These are phyloP conservation scores for Phaeosphaeria sp. DNA, from an alignment of 2,329 filamentous ascomycete genomes.

Conservation along the genomic window DNA sequence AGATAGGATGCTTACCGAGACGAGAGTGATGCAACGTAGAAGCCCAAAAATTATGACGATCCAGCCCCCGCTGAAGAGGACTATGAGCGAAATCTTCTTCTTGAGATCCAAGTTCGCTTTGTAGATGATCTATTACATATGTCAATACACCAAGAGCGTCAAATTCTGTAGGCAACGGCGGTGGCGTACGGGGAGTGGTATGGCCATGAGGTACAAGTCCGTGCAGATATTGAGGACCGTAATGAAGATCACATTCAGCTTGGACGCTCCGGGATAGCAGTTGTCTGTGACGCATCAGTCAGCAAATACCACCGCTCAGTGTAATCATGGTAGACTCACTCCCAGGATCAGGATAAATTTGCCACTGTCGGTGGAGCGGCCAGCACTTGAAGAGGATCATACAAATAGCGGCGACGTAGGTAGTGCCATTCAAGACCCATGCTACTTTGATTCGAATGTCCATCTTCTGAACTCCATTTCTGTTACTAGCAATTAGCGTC, in stretches of 20 bases:
- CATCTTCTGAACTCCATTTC: constrained; percentile 14
- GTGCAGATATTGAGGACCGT: constrained; percentile 60
- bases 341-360: constrained; percentile 65
- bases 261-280: constrained; percentile 16
- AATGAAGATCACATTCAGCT: constrained; percentile 29
- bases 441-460: constrained; percentile 52
- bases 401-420: constrained; percentile 58
- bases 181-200: constrained; percentile 55
- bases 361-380: constrained; percentile 63
- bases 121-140: constrained; percentile 54
- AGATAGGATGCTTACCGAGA: constrained; percentile 3
- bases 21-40: constrained; percentile 48
- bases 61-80: constrained; percentile 63
- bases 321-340: constrained; percentile 46
- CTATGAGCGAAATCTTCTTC: constrained; percentile 60
- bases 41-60: constrained; percentile 64
- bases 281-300: constrained; percentile 8
- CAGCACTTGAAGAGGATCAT: constrained; percentile 61
- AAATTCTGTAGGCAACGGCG: not conserved
- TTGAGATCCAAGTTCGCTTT: constrained; percentile 54
- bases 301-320: not conserved
- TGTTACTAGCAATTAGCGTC: not conserved
- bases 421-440: constrained; percentile 56
- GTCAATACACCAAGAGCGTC: not conserved
- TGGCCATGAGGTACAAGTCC: constrained; percentile 66